These are phyloP conservation scores for Trametes cinnabarina DNA, from an alignment of 768 basidiomycete species.

Conservation along the genomic window DNA sequence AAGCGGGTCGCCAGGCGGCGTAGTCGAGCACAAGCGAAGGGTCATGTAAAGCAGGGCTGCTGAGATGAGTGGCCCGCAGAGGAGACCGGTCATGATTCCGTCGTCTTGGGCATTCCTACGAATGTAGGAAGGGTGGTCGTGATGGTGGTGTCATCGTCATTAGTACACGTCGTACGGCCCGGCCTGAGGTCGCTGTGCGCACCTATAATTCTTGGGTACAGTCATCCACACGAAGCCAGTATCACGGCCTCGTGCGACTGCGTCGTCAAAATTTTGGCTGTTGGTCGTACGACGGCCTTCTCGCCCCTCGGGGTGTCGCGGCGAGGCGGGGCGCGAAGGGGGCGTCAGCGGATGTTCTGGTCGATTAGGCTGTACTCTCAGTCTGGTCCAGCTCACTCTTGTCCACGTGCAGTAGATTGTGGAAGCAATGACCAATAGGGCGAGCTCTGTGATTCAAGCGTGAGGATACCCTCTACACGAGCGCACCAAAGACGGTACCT, in stretches of 20 bases:
- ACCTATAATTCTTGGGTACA: conserved; percentile 86
- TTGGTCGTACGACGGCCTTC: conserved; percentile 42
- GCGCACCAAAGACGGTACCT: conserved; percentile 38
- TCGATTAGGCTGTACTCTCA: conserved; percentile 16
- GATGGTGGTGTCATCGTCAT: background rate
- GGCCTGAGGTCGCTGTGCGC: conserved; percentile 13
- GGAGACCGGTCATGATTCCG: conserved; percentile 77
- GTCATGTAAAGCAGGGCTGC: conserved; percentile 61
- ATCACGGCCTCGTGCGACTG: conserved; percentile 42
- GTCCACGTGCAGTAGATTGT: conserved; percentile 62
- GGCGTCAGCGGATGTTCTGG: conserved; percentile 13
- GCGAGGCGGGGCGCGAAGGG: conserved; percentile 34
- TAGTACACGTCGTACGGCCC: background rate
- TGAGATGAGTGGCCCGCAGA: conserved; percentile 81
- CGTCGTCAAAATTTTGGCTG: conserved; percentile 18
- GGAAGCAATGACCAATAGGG: conserved; percentile 50
- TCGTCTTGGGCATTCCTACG: conserved; percentile 78
- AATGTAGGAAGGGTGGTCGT: background rate
- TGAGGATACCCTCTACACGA: conserved; percentile 1
- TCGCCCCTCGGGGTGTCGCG: conserved; percentile 45
- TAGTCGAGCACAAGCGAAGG: conserved; percentile 31
- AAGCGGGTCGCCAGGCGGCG: conserved; percentile 33
- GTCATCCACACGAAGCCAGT: conserved; percentile 88
- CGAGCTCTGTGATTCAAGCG: conserved; percentile 47
- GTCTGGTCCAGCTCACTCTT: conserved; percentile 46